Evolutionary conservation across 2,329 filamentous ascomycete genomes (phyloP), one percentile per base, ranked within the genome.

Genomic region (Scortechinia acanthostroma): DNA sequence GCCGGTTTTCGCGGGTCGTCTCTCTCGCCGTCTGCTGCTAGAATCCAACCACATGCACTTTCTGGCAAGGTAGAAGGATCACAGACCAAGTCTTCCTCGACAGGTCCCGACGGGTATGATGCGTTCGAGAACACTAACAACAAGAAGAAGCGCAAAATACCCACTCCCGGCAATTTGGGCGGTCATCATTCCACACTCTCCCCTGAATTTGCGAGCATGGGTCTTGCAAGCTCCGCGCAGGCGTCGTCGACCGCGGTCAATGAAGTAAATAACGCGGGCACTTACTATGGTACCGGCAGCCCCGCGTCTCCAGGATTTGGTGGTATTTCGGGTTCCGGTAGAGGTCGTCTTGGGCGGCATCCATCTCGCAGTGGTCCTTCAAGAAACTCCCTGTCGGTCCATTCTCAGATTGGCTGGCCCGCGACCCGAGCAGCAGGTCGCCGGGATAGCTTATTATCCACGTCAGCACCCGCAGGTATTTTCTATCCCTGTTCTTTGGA

Each of bases 101-200:
- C 83, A 3, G 86, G 84, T 2, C 70, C 79, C 10, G 91, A 97
- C 60, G 90, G 91, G 14, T 97, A 97, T 61, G 93, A 98, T 62
- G 93, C 89, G 4, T 95, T 96, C 56, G 93, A 98, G 64, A 97
- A 97, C 57, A 95, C 89, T 25, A 97, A 95, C 63, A 98, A 98
- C 61, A 98, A 98, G 67, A 98, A 97, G 71, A 97, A 98, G 65
- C 80, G 93, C 53, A 98, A 98, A 67, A 97, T 98, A 28, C 93
- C 93, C 0, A 90, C 90, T 0, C 89, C 88, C 6, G 86, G 88
- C 16, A 86, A 88, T 55, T 72, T 81, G 14, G 77, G 63, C 3
- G 53, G 58, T 22, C 61, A 60, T 45, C 57, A 57, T n/a, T 51
- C 52, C 42, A 57, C 58, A 80, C 56, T 71, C 80, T 50, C 70